A percentile compares a stretch with the other conserved stretches of the same genome.
phyloP scores from a whole-genome alignment of 2,329 filamentous ascomycete species.

The Beauveria asiatica region DNA sequence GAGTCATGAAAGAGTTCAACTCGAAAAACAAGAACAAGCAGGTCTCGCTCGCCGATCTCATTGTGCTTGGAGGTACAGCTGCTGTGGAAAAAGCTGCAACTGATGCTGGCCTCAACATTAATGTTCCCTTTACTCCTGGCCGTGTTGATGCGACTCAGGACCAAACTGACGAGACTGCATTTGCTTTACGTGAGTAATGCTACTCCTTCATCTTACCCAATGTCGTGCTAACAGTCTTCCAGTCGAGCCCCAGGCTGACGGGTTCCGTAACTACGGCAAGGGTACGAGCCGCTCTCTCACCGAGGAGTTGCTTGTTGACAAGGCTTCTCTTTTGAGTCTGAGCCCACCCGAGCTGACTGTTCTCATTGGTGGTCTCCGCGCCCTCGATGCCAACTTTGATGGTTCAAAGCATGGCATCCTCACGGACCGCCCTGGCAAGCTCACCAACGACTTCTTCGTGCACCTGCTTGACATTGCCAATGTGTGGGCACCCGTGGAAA shows the following conservation, averaged over 20 bases:
- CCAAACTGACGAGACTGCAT: slow-evolving; percentile 59
- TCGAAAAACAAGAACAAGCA: slow-evolving; percentile 54
- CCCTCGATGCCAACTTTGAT: slow-evolving; percentile 62
- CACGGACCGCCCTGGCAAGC: slow-evolving; percentile 55
- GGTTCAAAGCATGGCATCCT: slow-evolving; percentile 59
- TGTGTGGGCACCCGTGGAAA: slow-evolving; percentile 43
- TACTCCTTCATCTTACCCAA: too few relatives aligned
- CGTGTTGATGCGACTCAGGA: slow-evolving; percentile 64
- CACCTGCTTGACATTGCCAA: slow-evolving; percentile 63
- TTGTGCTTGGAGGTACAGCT: slow-evolving; percentile 64
- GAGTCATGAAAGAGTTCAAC: slow-evolving; percentile 5
- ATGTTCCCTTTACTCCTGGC: slow-evolving; percentile 65
- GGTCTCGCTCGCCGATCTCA: slow-evolving; percentile 68
- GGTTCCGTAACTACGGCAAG: slow-evolving; percentile 72
- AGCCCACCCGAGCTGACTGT: slow-evolving; percentile 63
- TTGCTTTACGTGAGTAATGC: slow-evolving; percentile 36
- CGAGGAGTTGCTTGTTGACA: slow-evolving; percentile 65
- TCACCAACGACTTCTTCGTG: slow-evolving; percentile 77
- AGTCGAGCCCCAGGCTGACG: slow-evolving; percentile 61
- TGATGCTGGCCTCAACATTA: slow-evolving; percentile 36
- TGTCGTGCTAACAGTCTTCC: background rate
- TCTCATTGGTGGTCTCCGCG: slow-evolving; percentile 63
- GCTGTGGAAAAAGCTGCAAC: slow-evolving; percentile 63
- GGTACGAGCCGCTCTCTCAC: slow-evolving; percentile 50
- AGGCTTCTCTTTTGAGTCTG: slow-evolving; percentile 60